Evolutionary conservation across 2,329 filamentous ascomycete genomes (phyloP), one percentile per base, ranked within the genome.

Genomic region (Penicillium corylophilum): DNA sequence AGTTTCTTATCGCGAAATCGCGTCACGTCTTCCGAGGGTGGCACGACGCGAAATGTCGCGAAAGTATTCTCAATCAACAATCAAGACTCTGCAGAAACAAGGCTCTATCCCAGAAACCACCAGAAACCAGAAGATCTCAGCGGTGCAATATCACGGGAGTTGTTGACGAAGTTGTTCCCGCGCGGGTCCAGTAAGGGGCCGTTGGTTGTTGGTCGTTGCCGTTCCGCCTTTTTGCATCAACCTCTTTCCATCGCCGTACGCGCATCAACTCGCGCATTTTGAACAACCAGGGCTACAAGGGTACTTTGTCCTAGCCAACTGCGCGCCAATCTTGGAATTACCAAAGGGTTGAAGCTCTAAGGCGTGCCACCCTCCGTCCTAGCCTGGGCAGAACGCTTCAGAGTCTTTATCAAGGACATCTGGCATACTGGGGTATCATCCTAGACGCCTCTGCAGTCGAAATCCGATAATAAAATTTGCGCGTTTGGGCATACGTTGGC

Each of bases 141-240:
- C 10, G 23, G 22, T 26, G 16, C 39, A 26, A 24, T 16, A 15
- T 20, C 39, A n/a, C 13, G 22, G 22, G 24, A 24, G 49, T 33
- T 50, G 28, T 43, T 23, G 40, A 42, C 43, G 44, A 43, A 50
- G 47, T 48, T 47, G 48, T 43, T 54, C 51, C 55, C 43, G 55
- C 46, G 48, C 28, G 43, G 54, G 53, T 36, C 29, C 29, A 28
- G 26, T 8, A n/a, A n/a, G n/a, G n/a, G n/a, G n/a, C n/a, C n/a
- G n/a, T n/a, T n/a, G n/a, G n/a, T n/a, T n/a, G n/a, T n/a, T n/a
- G 26, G 26, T 28, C 26, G 26, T 28, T 8, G 26, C 26, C 48
- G 46, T 50, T 53, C 57, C 49, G 46, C 50, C 36, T 56, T 53
- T 53, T 28, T 38, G 20, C 39, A 23, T 26, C 39, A 41, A 41